Evolutionary conservation across 805 yeast genomes (phyloP).

Genomic region (Wickerhamomyces strasburgensis): DNA sequence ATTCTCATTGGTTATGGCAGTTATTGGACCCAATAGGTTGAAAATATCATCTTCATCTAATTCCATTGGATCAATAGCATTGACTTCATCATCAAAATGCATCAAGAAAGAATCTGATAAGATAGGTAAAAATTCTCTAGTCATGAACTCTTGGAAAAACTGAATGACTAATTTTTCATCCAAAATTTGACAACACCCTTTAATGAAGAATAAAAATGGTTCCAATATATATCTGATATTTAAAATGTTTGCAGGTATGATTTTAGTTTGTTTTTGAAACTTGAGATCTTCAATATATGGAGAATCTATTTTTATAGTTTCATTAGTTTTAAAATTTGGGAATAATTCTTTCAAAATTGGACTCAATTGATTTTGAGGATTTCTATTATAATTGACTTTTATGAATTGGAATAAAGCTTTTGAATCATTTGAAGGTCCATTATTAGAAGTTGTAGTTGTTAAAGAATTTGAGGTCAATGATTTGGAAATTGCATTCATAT

Average conservation of each 20-base stretch:
- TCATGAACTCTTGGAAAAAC: slow-evolving; percentile 65
- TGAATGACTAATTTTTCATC: slow-evolving; percentile 27
- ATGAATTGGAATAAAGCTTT: slow-evolving; percentile 32
- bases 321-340: slow-evolving; percentile 53
- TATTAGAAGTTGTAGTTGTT: slow-evolving; percentile 20
- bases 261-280: slow-evolving; percentile 52
- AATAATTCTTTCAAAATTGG: slow-evolving; percentile 54
- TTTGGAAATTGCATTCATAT: slow-evolving; percentile 1
- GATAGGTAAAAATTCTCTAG: slow-evolving; percentile 55
- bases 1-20: background rate
- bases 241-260: slow-evolving; percentile 67
- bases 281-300: slow-evolving; percentile 59
- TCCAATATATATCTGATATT: slow-evolving; percentile 79
- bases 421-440: slow-evolving; percentile 24
- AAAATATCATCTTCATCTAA: slow-evolving; percentile 18
- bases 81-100: slow-evolving; percentile 46
- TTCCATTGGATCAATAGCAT: slow-evolving; percentile 34
- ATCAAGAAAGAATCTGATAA: slow-evolving; percentile 50
- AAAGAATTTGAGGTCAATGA: slow-evolving; percentile 11
- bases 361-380: slow-evolving; percentile 39
- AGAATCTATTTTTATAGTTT: slow-evolving; percentile 31
- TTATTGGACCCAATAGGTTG: background rate
- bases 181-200: slow-evolving; percentile 46
- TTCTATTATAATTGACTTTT: slow-evolving; percentile 28
- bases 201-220: slow-evolving; percentile 62